phyloP scores from a whole-genome alignment of 78 protist genomes.

The Andalucia godoyi region DNA sequence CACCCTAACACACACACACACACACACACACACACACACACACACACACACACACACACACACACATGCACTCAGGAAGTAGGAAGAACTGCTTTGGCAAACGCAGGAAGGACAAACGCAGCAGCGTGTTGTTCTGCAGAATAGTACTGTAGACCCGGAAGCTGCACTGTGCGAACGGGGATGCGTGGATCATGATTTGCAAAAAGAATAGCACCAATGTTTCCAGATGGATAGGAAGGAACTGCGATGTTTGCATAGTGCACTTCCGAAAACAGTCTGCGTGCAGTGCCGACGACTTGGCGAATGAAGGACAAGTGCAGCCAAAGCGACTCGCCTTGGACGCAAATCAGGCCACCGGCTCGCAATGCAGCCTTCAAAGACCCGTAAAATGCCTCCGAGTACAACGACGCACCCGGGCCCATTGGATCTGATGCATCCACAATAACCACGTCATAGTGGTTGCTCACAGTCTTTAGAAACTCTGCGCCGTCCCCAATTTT shows the following conservation, averaged over 20 bases:
- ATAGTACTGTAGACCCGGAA: constrained; percentile 63
- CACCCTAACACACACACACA: too few relatives aligned
- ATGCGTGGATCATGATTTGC: constrained; percentile 8
- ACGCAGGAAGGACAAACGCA: constrained; percentile 75
- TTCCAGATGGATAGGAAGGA: constrained; percentile 89
- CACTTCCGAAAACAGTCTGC: not conserved
- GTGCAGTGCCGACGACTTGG: not conserved
- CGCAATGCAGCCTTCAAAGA: constrained; percentile 37
- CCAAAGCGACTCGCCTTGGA: constrained; percentile 85
- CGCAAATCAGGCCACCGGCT: constrained; percentile 68
- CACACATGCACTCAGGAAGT: too few relatives aligned
- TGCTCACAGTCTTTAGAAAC: constrained; percentile 45
- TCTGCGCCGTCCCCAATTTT: constrained; percentile 76
- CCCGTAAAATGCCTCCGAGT: constrained; percentile 54
- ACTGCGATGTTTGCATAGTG: constrained; percentile 63
- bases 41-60: too few relatives aligned
- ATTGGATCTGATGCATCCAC: constrained; percentile 71
- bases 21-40: too few relatives aligned
- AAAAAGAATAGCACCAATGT: constrained; percentile 75
- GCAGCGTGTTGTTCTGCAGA: constrained; percentile 59
- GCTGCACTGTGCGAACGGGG: not conserved
- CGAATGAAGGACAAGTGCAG: constrained; percentile 65
- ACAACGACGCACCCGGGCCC: constrained; percentile 80
- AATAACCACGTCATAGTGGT: constrained; percentile 82
- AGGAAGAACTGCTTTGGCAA: too few relatives aligned